Base-by-base conservation (phyloP, 257 asterid species). In the Forsythia suspensa region DNA sequence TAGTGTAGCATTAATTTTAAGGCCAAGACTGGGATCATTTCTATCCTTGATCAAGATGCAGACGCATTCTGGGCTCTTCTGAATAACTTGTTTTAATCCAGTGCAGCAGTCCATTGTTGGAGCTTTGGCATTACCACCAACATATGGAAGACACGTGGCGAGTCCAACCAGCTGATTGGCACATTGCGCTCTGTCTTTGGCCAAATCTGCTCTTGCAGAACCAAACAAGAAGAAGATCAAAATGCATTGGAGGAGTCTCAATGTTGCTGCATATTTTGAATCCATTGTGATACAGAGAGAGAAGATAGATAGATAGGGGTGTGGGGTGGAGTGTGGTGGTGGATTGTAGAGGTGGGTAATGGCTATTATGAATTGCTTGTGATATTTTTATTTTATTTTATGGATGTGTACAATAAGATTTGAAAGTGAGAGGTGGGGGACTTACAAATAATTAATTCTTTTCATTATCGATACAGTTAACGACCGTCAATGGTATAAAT, bases 81-180 rank as follows among this genome's bases (percentile, higher is more conserved):
- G 67, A 37, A 89, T 2, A 0, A 94, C 96, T 72, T 80, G 75
- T 41, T 84, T 85, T 51, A 94, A 81, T 0, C 92, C 95, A 0
- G 84, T 72, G 82, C 98, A 94, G 38, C 98, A 94, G 41, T 94
- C 97, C 5, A 42, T 63, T 0, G 97, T 84, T 8, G 97, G 97
- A 12, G 81, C 70, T 75, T 73, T 91, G 1, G 94, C 82, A 6
- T 87, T 85, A 3, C 93, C 91, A 20, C 87, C 76, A 44, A 92
- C 98, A 43, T 83, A 92, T 7, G 97, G 92, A 12, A 94, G 90
- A 78, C 98, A 94, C 1, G 97, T 87, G 1, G 92, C 92, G 0
- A 92, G 15, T 15, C 90, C 91, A 0, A 88, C 82, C 10, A 94
- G 57, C 10, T 85, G 85, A 36, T 81, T 81, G 3, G 84, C 90